phyloP scores from a whole-genome alignment of 1,284 basidiomycete species.

The Caloboletus inedulis region DNA sequence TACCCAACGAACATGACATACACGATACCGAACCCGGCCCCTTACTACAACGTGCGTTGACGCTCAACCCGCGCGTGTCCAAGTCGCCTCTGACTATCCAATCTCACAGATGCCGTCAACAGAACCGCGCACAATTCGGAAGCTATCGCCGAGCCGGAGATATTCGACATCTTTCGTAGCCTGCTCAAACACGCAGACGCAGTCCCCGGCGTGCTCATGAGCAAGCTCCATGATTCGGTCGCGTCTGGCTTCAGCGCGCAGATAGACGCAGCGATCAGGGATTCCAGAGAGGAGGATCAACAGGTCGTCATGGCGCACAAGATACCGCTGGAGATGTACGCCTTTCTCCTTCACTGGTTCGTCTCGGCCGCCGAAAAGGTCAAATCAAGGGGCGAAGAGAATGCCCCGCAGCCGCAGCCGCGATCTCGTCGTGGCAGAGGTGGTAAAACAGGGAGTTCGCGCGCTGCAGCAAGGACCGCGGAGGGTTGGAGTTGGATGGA shows the following conservation, averaged over 20 bases:
- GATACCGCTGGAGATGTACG: constrained; percentile 79
- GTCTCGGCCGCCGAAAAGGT: constrained; percentile 74
- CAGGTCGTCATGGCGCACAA: constrained; percentile 69
- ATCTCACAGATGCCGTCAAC: constrained; percentile 64
- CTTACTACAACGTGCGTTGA: constrained; percentile 35
- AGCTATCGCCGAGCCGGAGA: constrained; percentile 57
- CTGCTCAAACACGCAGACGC: constrained; percentile 67
- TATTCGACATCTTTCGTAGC: constrained; percentile 78
- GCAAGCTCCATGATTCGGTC: constrained; percentile 76
- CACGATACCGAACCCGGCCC: constrained; percentile 36
- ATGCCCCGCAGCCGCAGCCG: constrained; percentile 45
- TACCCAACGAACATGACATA: constrained; percentile 49
- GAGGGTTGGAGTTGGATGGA: constrained; percentile 75
- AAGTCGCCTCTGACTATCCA: constrained; percentile 3
- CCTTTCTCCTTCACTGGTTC: constrained; percentile 86
- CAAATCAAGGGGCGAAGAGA: constrained; percentile 53
- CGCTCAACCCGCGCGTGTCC: background rate
- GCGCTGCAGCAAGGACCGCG: constrained; percentile 42
- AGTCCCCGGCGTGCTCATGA: constrained; percentile 61
- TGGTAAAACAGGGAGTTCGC: constrained; percentile 48
- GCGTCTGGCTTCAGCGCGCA: constrained; percentile 68
- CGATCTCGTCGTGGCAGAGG: constrained; percentile 57
- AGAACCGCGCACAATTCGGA: constrained; percentile 71
- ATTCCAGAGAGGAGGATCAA: constrained; percentile 69
- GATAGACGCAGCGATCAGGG: constrained; percentile 62